Percentiles rank a stretch among this genome's conserved stretches.
Conservation (phyloP, 2,329 filamentous ascomycete genomes). For the Pestalotiopsis sp. region DNA sequence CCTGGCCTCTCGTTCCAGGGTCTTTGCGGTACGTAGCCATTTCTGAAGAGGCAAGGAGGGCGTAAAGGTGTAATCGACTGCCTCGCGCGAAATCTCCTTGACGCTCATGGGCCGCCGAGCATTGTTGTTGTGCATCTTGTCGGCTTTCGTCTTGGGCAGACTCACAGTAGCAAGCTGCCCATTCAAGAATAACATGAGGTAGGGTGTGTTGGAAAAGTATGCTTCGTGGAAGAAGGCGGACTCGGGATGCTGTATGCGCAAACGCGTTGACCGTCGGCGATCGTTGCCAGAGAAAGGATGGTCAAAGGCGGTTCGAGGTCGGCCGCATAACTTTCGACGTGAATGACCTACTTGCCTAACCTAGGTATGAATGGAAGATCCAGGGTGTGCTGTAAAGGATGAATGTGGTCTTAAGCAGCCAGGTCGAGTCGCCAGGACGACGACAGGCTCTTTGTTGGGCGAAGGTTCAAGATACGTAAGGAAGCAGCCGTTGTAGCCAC, state of each 20-base stretch:
- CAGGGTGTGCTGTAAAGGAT: no score
- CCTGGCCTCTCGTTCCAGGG: conserved; percentile 79
- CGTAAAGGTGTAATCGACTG: conserved; percentile 81
- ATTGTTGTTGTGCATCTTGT: conserved; percentile 18
- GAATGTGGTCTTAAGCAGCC: no score
- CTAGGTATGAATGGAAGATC: no score
- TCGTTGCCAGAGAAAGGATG: neutral
- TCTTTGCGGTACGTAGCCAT: conserved; percentile 81
- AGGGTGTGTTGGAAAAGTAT: neutral
- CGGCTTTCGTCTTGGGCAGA: neutral
- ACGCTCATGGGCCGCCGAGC: conserved; percentile 66
- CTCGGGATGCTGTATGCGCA: neutral
- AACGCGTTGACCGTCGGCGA: neutral
- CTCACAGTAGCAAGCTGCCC: neutral
- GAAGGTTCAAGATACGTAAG: no score
- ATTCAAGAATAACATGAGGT: conserved; percentile 14
- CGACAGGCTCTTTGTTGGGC: no score
- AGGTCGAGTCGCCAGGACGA: no score
- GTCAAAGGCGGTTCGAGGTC: no score
- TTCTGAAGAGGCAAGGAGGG: conserved; percentile 73
- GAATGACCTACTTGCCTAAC: no score
- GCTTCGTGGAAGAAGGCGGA: neutral
- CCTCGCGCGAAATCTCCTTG: conserved; percentile 75
- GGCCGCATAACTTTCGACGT: no score
- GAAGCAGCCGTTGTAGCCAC: no score